Conservation (phyloP, 2,329 filamentous ascomycete genomes). For the Chaetomium sp. region DNA sequence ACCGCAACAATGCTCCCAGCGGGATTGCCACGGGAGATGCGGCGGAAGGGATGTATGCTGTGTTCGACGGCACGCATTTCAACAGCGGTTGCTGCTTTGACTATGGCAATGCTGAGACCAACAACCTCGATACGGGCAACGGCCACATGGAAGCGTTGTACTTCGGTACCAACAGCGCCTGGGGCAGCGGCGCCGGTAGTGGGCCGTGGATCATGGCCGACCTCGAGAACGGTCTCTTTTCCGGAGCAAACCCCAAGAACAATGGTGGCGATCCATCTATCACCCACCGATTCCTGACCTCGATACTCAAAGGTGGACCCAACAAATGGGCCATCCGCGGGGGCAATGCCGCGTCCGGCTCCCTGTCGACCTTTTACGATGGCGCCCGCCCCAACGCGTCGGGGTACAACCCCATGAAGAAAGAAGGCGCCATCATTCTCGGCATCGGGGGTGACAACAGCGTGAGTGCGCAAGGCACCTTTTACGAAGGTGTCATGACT, state of each 20-base stretch:
- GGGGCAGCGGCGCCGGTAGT: conserved; percentile 50
- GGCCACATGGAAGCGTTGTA: conserved; percentile 67
- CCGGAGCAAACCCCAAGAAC: conserved; percentile 38
- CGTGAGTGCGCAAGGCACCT: conserved; percentile 52
- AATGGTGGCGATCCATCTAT: conserved; percentile 50
- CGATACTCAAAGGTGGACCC: conserved; percentile 49
- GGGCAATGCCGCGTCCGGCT: conserved; percentile 47
- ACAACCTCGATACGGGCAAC: conserved; percentile 46
- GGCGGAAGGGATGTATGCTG: conserved; percentile 54
- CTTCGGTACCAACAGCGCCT: conserved; percentile 48
- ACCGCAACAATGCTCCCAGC: conserved; percentile 50
- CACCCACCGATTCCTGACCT: conserved; percentile 49
- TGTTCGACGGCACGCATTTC: conserved; percentile 55
- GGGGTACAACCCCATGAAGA: conserved; percentile 57
- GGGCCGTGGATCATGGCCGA: conserved; percentile 66
- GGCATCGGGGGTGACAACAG: conserved; percentile 66
- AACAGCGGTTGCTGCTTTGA: conserved; percentile 36
- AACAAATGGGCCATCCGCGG: conserved; percentile 55
- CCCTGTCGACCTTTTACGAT: conserved; percentile 52
- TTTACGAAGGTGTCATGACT: conserved; percentile 61
- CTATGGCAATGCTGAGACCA: conserved; percentile 52
- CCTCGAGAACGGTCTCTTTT: conserved; percentile 61
- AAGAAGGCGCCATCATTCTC: conserved; percentile 61
- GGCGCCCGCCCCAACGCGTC: conserved; percentile 43
- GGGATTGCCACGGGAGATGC: conserved; percentile 50